Conservation (phyloP, 2,329 filamentous ascomycete genomes). For the Colletotrichum australisinense region DNA sequence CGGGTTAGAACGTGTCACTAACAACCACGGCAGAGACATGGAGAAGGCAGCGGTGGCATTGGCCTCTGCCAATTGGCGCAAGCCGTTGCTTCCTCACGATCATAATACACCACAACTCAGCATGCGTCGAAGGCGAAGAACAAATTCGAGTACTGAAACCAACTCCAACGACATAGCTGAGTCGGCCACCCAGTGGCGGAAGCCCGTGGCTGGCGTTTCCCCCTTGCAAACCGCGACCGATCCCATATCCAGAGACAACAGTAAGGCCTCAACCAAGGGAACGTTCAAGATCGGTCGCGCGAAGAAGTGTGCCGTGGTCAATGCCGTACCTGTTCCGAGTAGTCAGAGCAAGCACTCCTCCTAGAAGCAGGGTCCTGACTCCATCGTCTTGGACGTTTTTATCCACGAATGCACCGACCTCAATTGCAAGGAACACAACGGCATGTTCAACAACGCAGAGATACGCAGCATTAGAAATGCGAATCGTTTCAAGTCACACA, state of each 20-base stretch:
- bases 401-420: slow-evolving; percentile 17
- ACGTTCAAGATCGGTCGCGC: background rate
- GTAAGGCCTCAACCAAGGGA: background rate
- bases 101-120: background rate
- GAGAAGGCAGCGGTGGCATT: slow-evolving; percentile 12
- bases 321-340: background rate
- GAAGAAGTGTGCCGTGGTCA: background rate
- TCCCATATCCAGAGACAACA: background rate
- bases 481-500: slow-evolving; percentile 17
- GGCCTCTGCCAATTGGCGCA: slow-evolving; percentile 22
- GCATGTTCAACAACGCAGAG: slow-evolving; percentile 24
- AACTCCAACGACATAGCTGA: slow-evolving; percentile 13
- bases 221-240: background rate
- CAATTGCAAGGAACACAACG: slow-evolving; percentile 8
- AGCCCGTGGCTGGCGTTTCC: slow-evolving; percentile 5
- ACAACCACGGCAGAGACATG: background rate
- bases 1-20: background rate
- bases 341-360: background rate
- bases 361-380: slow-evolving; percentile 18
- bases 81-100: background rate
- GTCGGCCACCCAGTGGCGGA: slow-evolving; percentile 16
- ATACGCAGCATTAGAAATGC: slow-evolving; percentile 30
- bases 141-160: background rate
- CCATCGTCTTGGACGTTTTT: slow-evolving; percentile 27
- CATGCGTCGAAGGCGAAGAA: slow-evolving; percentile 2